phyloP scores from a whole-genome alignment of 2,329 filamentous ascomycete species.

The Aspergillus spinulosporus region DNA sequence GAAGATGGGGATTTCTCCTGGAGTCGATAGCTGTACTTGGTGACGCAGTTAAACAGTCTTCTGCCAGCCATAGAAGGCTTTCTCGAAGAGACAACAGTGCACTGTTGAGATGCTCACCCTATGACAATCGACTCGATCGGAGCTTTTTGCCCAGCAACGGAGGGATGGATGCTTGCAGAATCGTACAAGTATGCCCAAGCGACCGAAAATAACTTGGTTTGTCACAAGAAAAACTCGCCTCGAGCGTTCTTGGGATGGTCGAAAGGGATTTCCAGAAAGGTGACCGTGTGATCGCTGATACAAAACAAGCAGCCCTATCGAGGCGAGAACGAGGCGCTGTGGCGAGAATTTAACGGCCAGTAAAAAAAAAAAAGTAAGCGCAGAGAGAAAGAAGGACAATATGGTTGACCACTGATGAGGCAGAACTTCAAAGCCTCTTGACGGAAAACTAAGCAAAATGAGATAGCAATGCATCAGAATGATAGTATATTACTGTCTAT shows the following conservation, averaged over 20 bases:
- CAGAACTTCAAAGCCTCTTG: not conserved
- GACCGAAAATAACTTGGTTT: not conserved
- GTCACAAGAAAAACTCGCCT: not conserved
- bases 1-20: not conserved
- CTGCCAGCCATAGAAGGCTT: slow-evolving; percentile 1
- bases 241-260: not conserved
- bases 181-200: not conserved
- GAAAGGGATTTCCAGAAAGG: slow-evolving; percentile 1
- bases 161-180: not conserved
- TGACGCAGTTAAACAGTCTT: not conserved
- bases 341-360: slow-evolving; percentile 10
- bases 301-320: slow-evolving; percentile 7
- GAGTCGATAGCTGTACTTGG: not conserved
- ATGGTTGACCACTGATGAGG: not conserved
- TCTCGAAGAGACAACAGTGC: not conserved
- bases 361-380: not conserved
- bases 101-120: not conserved
- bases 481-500: slow-evolving; percentile 38
- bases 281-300: slow-evolving; percentile 9
- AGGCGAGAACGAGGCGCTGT: slow-evolving; percentile 20
- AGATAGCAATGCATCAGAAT: slow-evolving; percentile 16
- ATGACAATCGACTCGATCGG: not conserved
- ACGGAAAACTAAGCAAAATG: slow-evolving; percentile 3
- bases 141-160: not conserved
- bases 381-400: not conserved